Percentiles rank a stretch among this genome's conserved stretches.
Evolutionary conservation across 495 filamentous ascomycete genomes (phyloP).

Genomic region (Penicillium chermesinum): DNA sequence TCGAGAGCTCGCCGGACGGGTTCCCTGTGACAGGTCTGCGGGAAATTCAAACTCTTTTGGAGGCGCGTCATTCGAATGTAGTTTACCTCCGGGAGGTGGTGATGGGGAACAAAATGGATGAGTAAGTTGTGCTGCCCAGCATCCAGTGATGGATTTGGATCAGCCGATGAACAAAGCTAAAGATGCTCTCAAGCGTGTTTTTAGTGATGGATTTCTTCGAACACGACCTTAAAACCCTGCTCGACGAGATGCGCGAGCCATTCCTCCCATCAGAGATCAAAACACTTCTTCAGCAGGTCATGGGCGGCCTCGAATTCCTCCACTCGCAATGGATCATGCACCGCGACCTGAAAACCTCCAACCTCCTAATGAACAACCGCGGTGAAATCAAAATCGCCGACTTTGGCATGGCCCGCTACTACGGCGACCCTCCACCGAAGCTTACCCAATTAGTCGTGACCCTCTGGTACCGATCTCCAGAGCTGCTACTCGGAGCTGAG

Average conservation of each 20-base stretch:
- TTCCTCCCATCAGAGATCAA: conserved; percentile 93
- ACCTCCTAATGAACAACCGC: conserved; percentile 91
- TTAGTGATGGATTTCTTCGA: conserved; percentile 98
- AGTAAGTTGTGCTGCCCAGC: conserved; percentile 44
- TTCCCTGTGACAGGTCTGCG: conserved; percentile 89
- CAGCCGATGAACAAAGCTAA: conserved; percentile 3
- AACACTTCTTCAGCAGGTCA: conserved; percentile 78
- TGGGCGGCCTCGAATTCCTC: conserved; percentile 76
- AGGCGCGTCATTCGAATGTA: conserved; percentile 66
- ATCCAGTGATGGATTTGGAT: not conserved
- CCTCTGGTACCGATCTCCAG: conserved; percentile 92
- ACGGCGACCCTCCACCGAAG: conserved; percentile 73
- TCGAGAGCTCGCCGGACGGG: conserved; percentile 77
- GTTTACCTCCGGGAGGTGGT: conserved; percentile 82
- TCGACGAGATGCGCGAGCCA: conserved; percentile 89
- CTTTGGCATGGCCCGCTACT: conserved; percentile 95
- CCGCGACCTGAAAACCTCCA: conserved; percentile 94
- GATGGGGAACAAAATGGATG: conserved; percentile 71
- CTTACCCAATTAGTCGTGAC: conserved; percentile 94
- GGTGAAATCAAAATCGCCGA: conserved; percentile 95
- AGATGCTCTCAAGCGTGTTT: conserved; percentile 56
- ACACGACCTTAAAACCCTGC: conserved; percentile 92
- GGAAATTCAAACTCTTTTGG: conserved; percentile 73
- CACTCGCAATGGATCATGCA: conserved; percentile 92
- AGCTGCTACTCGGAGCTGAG: conserved; percentile 77